These are phyloP conservation scores for Begonia loranthoides DNA, from an alignment of 306 rosid genomes.

Conservation along the genomic window DNA sequence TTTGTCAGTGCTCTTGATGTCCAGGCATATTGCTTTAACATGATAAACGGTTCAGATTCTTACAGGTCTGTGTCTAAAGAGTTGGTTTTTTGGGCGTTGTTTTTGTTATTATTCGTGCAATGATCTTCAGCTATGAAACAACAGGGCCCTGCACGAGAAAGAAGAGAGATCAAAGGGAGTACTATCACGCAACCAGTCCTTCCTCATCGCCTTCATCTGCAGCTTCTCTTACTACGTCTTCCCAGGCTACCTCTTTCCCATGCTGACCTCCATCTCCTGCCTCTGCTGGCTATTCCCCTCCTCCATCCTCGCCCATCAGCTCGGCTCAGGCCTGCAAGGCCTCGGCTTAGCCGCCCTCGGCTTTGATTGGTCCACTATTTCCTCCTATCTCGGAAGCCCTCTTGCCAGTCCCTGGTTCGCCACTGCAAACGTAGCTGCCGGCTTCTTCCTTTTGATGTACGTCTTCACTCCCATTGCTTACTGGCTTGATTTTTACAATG, in stretches of 20 bases:
- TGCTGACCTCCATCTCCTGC: conserved; percentile 65
- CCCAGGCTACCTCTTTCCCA: conserved; percentile 67
- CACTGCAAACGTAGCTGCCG: conserved; percentile 64
- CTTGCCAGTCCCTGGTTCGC: conserved; percentile 95
- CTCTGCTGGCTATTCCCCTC: conserved; percentile 67
- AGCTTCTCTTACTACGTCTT: conserved; percentile 66
- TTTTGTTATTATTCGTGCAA: not conserved
- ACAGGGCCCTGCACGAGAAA: conserved; percentile 69
- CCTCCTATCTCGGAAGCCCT: conserved; percentile 73
- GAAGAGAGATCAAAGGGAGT: conserved; percentile 46
- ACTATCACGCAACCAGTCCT: conserved; percentile 50
- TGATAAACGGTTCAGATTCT: too few species aligned
- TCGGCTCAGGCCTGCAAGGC: conserved; percentile 72
- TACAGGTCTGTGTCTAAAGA: too few species aligned
- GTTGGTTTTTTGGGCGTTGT: too few species aligned
- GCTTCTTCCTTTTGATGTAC: conserved; percentile 45
- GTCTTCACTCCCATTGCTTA: conserved; percentile 45
- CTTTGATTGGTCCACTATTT: conserved; percentile 66
- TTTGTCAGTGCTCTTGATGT: too few species aligned
- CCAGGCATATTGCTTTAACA: too few species aligned
- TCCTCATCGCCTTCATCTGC: conserved; percentile 51
- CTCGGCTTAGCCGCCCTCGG: conserved; percentile 69
- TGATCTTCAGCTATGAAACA: not conserved
- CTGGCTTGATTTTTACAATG: conserved; percentile 45
- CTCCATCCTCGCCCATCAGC: conserved; percentile 51